Conservation (phyloP, 495 filamentous ascomycete genomes). For the Lasiosphaeris hirsuta region DNA sequence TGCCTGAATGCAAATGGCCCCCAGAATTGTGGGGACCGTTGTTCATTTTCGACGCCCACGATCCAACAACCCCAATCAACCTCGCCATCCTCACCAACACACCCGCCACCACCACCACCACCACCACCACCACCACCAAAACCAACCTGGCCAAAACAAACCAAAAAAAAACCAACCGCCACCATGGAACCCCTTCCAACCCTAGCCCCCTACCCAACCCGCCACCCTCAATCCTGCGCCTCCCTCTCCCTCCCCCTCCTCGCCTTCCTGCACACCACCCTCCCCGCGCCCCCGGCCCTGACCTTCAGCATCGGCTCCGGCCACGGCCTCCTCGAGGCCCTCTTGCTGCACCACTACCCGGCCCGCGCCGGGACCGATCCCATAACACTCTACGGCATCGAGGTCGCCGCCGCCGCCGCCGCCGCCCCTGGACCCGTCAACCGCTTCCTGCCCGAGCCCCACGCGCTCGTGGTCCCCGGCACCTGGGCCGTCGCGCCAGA, state of each 20-base stretch:
- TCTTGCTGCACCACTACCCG: conserved; percentile 16
- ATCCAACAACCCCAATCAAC: too few species aligned
- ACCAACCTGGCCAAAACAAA: too few species aligned
- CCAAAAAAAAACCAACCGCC: not conserved
- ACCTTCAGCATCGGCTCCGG: conserved; percentile 26
- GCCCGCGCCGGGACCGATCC: not conserved
- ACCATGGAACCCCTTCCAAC: conserved; percentile 2
- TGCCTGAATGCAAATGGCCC: too few species aligned
- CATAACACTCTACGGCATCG: conserved; percentile 19
- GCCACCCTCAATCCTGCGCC: conserved; percentile 20
- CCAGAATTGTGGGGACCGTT: too few species aligned
- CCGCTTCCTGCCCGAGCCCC: conserved; percentile 18
- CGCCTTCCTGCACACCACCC: conserved; percentile 15
- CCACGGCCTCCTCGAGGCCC: conserved; percentile 26
- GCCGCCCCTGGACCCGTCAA: conserved; percentile 14
- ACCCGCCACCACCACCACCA: not conserved
- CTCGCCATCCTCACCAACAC: too few species aligned
- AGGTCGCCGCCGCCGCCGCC: conserved; percentile 3
- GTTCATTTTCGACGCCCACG: too few species aligned
- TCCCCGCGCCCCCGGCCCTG: conserved; percentile 16
- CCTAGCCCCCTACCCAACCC: conserved; percentile 8
- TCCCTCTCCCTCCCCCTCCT: conserved; percentile 25
- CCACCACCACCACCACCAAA: too few species aligned
- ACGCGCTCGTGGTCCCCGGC: conserved; percentile 5
- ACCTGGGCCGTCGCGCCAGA: conserved; percentile 21